These are phyloP conservation scores for Mycena alexandri DNA, from an alignment of 768 basidiomycete genomes.

Conservation along the genomic window DNA sequence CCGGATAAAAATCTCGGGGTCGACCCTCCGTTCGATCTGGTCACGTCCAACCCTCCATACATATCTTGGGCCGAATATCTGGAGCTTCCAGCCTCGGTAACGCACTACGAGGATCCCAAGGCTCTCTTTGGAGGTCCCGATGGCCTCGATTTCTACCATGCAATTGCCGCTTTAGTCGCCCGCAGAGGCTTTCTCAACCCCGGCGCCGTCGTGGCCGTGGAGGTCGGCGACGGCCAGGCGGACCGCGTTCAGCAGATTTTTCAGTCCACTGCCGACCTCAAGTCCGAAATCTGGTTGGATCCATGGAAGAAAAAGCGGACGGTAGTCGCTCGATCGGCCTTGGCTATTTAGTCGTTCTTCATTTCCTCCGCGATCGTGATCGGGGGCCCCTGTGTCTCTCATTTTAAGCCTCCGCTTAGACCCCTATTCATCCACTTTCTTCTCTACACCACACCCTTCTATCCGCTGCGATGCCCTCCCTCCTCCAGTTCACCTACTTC, in stretches of 20 bases:
- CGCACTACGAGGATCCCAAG: slow-evolving; percentile 80
- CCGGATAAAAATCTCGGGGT: slow-evolving; percentile 46
- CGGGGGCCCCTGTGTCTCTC: slow-evolving; percentile 11
- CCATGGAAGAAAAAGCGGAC: slow-evolving; percentile 83
- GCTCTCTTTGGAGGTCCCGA: slow-evolving; percentile 85
- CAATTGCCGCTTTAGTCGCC: slow-evolving; percentile 74
- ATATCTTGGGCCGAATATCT: slow-evolving; percentile 78
- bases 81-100: slow-evolving; percentile 75
- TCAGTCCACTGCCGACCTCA: slow-evolving; percentile 57
- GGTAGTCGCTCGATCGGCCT: slow-evolving; percentile 68
- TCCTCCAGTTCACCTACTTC: slow-evolving; percentile 24
- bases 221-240: slow-evolving; percentile 85
- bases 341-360: slow-evolving; percentile 8
- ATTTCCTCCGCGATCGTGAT: slow-evolving; percentile 34
- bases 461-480: slow-evolving; percentile 10
- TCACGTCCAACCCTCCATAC: slow-evolving; percentile 92
- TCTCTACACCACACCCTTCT: background rate
- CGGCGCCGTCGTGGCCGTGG: slow-evolving; percentile 76
- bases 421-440: slow-evolving; percentile 19
- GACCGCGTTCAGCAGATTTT: slow-evolving; percentile 71
- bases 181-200: slow-evolving; percentile 63
- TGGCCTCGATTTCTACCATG: slow-evolving; percentile 74
- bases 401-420: slow-evolving; percentile 13
- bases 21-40: slow-evolving; percentile 73
- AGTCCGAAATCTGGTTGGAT: slow-evolving; percentile 81